These are phyloP conservation scores for Lactifluus echinatus DNA, from an alignment of 768 basidiomycete species.

Conservation along the genomic window DNA sequence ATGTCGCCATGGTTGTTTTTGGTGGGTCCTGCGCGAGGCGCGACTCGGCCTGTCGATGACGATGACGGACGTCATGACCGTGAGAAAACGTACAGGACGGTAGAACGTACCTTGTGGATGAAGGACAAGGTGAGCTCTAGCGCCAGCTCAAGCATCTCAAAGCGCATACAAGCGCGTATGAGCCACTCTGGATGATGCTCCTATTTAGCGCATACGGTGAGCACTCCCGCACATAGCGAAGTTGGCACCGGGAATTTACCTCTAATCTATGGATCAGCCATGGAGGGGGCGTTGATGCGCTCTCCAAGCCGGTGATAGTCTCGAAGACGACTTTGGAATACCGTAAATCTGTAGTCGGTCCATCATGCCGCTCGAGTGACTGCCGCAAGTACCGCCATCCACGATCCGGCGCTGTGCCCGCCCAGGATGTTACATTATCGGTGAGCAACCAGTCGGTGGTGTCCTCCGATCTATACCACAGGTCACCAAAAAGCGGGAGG, in stretches of 20 bases:
- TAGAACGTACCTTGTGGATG: slow-evolving; percentile 54
- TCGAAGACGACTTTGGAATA: slow-evolving; percentile 76
- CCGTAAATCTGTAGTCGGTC: slow-evolving; percentile 54
- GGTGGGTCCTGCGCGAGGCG: slow-evolving; percentile 43
- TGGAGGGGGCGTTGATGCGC: slow-evolving; percentile 54
- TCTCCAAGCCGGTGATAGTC: slow-evolving; percentile 61
- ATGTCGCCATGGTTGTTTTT: slow-evolving; percentile 52
- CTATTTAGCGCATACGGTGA: slow-evolving; percentile 27
- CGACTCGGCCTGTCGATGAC: slow-evolving; percentile 40
- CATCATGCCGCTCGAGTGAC: slow-evolving; percentile 72
- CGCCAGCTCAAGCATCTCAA: slow-evolving; percentile 71
- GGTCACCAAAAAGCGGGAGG: slow-evolving; percentile 5
- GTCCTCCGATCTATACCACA: slow-evolving; percentile 49
- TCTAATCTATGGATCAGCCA: slow-evolving; percentile 77
- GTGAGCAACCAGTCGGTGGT: slow-evolving; percentile 77
- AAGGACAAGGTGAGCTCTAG: slow-evolving; percentile 63
- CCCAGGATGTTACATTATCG: slow-evolving; percentile 75
- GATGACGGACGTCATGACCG: background rate
- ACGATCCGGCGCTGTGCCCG: slow-evolving; percentile 68
- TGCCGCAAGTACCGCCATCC: slow-evolving; percentile 86
- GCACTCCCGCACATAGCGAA: background rate
- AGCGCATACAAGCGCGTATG: slow-evolving; percentile 68
- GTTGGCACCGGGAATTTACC: slow-evolving; percentile 32
- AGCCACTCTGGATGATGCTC: slow-evolving; percentile 76
- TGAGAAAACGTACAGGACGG: background rate